phyloP scores from a whole-genome alignment of 2,329 filamentous ascomycete genomes.

The Drechslera avenae region DNA sequence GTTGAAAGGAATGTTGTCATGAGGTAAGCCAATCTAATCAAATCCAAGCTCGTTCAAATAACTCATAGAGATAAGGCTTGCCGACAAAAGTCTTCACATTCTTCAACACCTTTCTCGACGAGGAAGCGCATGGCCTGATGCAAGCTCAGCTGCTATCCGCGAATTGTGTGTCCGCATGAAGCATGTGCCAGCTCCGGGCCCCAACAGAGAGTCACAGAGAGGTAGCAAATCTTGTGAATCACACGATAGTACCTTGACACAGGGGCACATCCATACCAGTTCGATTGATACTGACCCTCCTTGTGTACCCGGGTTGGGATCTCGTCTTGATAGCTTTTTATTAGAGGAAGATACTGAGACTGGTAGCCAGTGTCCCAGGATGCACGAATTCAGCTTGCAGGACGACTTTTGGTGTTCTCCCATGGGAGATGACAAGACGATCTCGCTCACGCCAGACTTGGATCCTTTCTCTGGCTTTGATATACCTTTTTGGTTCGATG shows the following conservation, averaged over 20 bases:
- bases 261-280: no score
- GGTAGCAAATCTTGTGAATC: background rate
- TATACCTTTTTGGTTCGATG: slow-evolving; percentile 45
- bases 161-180: slow-evolving; percentile 27
- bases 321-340: no score
- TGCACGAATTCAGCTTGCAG: background rate
- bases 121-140: slow-evolving; percentile 37
- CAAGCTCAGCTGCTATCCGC: slow-evolving; percentile 36
- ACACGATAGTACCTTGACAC: no score
- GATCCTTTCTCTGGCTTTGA: slow-evolving; percentile 44
- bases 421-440: slow-evolving; percentile 4
- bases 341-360: no score
- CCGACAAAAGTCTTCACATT: slow-evolving; percentile 30
- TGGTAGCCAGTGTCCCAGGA: no score
- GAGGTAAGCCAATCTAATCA: slow-evolving; percentile 41
- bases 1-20: slow-evolving; percentile 48
- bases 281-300: no score
- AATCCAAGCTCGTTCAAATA: background rate
- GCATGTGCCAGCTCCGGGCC: background rate
- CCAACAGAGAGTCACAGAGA: background rate
- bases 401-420: slow-evolving; percentile 17
- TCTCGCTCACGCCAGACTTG: slow-evolving; percentile 1
- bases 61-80: slow-evolving; percentile 22
- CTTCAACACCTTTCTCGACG: slow-evolving; percentile 35
- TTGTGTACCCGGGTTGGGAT: no score